These are phyloP conservation scores for Xylariaceae sp. DNA, from an alignment of 2,329 filamentous ascomycete genomes.

Conservation along the genomic window DNA sequence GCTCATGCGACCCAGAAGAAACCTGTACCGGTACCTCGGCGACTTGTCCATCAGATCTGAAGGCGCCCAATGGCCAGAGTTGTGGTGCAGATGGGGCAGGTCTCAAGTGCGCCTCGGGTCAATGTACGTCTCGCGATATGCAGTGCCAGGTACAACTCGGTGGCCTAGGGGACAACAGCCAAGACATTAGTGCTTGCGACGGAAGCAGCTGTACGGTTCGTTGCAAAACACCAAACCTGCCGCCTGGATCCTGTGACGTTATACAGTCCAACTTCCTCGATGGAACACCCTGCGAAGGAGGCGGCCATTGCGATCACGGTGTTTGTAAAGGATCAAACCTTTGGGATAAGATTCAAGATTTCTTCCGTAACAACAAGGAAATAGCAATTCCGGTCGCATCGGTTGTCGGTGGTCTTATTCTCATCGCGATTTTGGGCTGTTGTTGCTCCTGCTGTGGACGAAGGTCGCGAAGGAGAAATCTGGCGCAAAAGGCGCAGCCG, in stretches of 20 bases:
- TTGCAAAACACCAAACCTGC: slow-evolving; percentile 68
- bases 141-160: slow-evolving; percentile 87
- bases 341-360: slow-evolving; percentile 64
- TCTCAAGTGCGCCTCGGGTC: slow-evolving; percentile 79
- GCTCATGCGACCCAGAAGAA: slow-evolving; percentile 80
- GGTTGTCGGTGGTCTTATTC: slow-evolving; percentile 65
- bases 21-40: slow-evolving; percentile 68
- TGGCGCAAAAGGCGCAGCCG: slow-evolving; percentile 26
- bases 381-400: slow-evolving; percentile 76
- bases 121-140: slow-evolving; percentile 86
- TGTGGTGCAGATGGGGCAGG: slow-evolving; percentile 62
- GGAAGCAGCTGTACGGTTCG: slow-evolving; percentile 66
- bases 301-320: slow-evolving; percentile 75
- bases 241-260: slow-evolving; percentile 60
- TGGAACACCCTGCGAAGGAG: slow-evolving; percentile 76
- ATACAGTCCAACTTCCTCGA: slow-evolving; percentile 92
- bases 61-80: slow-evolving; percentile 60
- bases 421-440: slow-evolving; percentile 66
- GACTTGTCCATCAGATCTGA: slow-evolving; percentile 68
- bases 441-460: slow-evolving; percentile 52
- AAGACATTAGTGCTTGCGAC: slow-evolving; percentile 77
- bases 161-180: slow-evolving; percentile 61
- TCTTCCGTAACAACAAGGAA: slow-evolving; percentile 70
- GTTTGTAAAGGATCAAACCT: slow-evolving; percentile 67
- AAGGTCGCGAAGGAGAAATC: slow-evolving; percentile 26